phyloP scores from a whole-genome alignment of 2,329 filamentous ascomycete species.

The Aspergillus alliaceus region DNA sequence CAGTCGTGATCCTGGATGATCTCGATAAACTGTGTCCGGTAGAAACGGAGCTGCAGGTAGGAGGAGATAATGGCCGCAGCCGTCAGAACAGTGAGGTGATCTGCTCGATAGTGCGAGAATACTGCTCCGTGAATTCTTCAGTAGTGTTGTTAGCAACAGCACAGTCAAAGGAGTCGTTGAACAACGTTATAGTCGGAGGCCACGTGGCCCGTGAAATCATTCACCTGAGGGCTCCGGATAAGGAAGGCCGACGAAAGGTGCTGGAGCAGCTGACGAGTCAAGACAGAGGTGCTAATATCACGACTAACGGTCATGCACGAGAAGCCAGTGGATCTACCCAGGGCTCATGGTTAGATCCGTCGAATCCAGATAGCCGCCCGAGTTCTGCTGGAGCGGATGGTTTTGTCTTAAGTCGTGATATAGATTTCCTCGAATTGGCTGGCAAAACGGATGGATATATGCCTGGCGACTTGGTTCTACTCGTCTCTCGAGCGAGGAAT shows the following conservation, averaged over 20 bases:
- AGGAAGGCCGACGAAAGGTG: slow-evolving; percentile 80
- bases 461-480: slow-evolving; percentile 85
- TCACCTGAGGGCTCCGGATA: slow-evolving; percentile 84
- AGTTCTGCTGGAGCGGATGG: slow-evolving; percentile 54
- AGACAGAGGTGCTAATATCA: slow-evolving; percentile 34
- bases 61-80: slow-evolving; percentile 89
- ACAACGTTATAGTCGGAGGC: slow-evolving; percentile 85
- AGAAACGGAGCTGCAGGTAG: slow-evolving; percentile 91
- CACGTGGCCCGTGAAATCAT: slow-evolving; percentile 92
- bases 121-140: slow-evolving; percentile 74
- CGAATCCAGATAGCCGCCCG: slow-evolving; percentile 55
- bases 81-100: slow-evolving; percentile 89
- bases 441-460: slow-evolving; percentile 97
- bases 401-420: slow-evolving; percentile 70
- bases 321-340: slow-evolving; percentile 42
- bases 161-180: slow-evolving; percentile 87
- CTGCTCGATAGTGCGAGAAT: slow-evolving; percentile 77
- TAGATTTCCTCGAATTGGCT: slow-evolving; percentile 90
- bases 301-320: slow-evolving; percentile 43
- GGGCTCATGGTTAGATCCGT: slow-evolving; percentile 76
- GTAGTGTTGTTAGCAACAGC: slow-evolving; percentile 89
- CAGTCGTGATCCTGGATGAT: slow-evolving; percentile 87
- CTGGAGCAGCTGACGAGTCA: slow-evolving; percentile 72
- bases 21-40: slow-evolving; percentile 88
- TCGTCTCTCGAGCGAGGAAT: slow-evolving; percentile 84